These are phyloP conservation scores for Polygonum aviculare DNA, from an alignment of 148 eudicot genomes.

Conservation along the genomic window DNA sequence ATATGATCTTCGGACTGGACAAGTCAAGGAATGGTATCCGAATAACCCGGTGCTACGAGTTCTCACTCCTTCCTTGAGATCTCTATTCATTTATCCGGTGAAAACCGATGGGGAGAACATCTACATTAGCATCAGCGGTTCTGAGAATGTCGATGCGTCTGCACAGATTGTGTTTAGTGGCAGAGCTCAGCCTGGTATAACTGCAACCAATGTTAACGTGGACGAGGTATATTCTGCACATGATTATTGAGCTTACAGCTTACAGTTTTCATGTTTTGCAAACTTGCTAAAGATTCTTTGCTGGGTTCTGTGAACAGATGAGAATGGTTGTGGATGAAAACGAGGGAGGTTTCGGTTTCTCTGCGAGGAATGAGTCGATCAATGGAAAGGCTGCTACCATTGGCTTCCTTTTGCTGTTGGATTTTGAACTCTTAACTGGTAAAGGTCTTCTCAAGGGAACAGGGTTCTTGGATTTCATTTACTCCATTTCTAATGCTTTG, in stretches of 20 bases:
- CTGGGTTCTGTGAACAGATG: slow-evolving; percentile 34
- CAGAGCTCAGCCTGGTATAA: slow-evolving; percentile 86
- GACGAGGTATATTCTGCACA: slow-evolving; percentile 53
- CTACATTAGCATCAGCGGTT: slow-evolving; percentile 57
- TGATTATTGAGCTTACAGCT: not conserved
- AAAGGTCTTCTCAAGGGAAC: slow-evolving; percentile 94
- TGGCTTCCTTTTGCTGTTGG: slow-evolving; percentile 77
- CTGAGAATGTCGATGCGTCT: slow-evolving; percentile 39
- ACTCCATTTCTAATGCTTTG: slow-evolving; percentile 58
- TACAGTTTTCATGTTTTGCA: not conserved
- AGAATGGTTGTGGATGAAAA: slow-evolving; percentile 88
- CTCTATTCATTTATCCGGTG: slow-evolving; percentile 60
- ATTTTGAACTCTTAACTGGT: slow-evolving; percentile 92
- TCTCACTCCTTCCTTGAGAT: slow-evolving; percentile 79
- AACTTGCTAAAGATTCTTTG: not conserved
- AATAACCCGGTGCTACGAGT: slow-evolving; percentile 81
- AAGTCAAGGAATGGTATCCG: slow-evolving; percentile 87
- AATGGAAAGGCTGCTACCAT: slow-evolving; percentile 96
- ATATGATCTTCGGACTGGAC: slow-evolving; percentile 77
- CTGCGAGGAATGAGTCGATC: slow-evolving; percentile 60
- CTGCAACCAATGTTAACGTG: slow-evolving; percentile 76
- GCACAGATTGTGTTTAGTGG: slow-evolving; percentile 93
- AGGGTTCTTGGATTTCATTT: slow-evolving; percentile 93
- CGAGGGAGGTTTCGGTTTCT: slow-evolving; percentile 72
- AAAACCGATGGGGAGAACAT: slow-evolving; percentile 75